Evolutionary conservation across 768 basidiomycete genomes (phyloP).

Genomic region (Vararia minispora): DNA sequence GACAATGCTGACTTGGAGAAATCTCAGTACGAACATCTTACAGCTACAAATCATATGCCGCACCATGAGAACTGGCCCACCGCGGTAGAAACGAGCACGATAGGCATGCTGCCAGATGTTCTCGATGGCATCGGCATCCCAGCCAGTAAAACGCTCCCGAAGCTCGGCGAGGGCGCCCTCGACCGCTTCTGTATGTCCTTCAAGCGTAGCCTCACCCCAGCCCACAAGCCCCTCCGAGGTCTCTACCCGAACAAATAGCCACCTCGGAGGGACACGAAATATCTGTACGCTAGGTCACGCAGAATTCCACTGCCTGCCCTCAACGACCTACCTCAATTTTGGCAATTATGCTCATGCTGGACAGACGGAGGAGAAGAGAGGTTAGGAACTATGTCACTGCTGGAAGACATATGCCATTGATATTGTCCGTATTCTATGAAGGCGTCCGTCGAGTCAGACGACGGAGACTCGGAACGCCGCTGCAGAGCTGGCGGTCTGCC

Average conservation of each 20-base stretch:
- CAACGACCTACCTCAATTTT: slow-evolving; percentile 18
- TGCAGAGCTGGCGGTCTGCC: too few relatives aligned
- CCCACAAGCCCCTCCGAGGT: slow-evolving; percentile 53
- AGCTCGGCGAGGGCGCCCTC: slow-evolving; percentile 57
- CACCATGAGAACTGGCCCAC: slow-evolving; percentile 63
- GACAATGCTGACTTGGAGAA: slow-evolving; percentile 35
- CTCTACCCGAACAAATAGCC: slow-evolving; percentile 66
- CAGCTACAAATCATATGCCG: too few relatives aligned
- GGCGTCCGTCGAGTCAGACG: too few relatives aligned
- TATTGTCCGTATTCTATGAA: too few relatives aligned
- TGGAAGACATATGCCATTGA: too few relatives aligned
- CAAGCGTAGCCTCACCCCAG: slow-evolving; percentile 69
- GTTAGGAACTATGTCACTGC: too few relatives aligned
- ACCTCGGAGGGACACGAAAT: slow-evolving; percentile 61
- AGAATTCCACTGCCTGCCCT: slow-evolving; percentile 1
- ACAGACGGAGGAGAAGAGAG: too few relatives aligned
- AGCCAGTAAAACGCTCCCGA: slow-evolving; percentile 45
- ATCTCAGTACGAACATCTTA: not conserved
- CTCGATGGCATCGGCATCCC: slow-evolving; percentile 54
- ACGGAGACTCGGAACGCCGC: too few relatives aligned
- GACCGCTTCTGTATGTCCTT: slow-evolving; percentile 64
- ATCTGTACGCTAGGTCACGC: slow-evolving; percentile 22
- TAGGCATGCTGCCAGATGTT: slow-evolving; percentile 65
- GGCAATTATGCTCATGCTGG: slow-evolving; percentile 19
- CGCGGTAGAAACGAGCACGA: slow-evolving; percentile 60